These are phyloP conservation scores for Trypethelium eluteriae DNA, from an alignment of 495 filamentous ascomycete species.

Conservation along the genomic window DNA sequence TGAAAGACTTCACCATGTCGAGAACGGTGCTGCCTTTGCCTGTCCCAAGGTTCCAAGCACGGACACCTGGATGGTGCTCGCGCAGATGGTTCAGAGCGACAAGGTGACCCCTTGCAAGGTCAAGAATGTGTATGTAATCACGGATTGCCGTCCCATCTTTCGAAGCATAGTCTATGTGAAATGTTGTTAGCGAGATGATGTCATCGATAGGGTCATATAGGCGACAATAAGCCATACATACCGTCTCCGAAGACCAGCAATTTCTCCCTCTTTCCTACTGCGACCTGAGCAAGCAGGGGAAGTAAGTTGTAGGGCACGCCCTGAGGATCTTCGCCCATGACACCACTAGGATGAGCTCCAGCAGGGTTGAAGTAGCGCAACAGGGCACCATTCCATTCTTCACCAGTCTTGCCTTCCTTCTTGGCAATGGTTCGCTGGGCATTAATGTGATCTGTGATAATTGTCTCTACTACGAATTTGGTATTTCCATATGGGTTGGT, in stretches of 20 bases:
- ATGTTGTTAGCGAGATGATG: neutral
- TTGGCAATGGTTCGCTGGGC: constrained; percentile 75
- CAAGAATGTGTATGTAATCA: constrained; percentile 77
- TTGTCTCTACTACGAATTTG: constrained; percentile 79
- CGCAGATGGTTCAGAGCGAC: constrained; percentile 88
- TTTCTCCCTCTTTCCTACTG: constrained; percentile 90
- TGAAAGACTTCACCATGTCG: constrained; percentile 96
- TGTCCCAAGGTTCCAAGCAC: constrained; percentile 96
- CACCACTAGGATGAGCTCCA: constrained; percentile 85
- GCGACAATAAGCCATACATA: constrained; percentile 34
- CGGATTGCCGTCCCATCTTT: constrained; percentile 66
- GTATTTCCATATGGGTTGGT: constrained; percentile 97
- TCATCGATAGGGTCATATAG: neutral
- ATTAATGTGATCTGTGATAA: constrained; percentile 85
- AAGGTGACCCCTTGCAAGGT: constrained; percentile 82
- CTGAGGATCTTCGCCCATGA: constrained; percentile 98
- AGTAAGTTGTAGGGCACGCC: constrained; percentile 94
- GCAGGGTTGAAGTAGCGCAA: constrained; percentile 97
- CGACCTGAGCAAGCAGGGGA: constrained; percentile 88
- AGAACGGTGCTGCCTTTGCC: constrained; percentile 91
- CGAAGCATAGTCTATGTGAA: constrained; percentile 70
- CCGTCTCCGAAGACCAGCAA: constrained; percentile 89
- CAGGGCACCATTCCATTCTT: constrained; percentile 87
- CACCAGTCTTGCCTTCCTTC: constrained; percentile 67
- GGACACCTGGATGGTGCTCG: constrained; percentile 79